Conservation (phyloP, 1,139 yeast species). For the Blastobotrys illinoisensis region DNA sequence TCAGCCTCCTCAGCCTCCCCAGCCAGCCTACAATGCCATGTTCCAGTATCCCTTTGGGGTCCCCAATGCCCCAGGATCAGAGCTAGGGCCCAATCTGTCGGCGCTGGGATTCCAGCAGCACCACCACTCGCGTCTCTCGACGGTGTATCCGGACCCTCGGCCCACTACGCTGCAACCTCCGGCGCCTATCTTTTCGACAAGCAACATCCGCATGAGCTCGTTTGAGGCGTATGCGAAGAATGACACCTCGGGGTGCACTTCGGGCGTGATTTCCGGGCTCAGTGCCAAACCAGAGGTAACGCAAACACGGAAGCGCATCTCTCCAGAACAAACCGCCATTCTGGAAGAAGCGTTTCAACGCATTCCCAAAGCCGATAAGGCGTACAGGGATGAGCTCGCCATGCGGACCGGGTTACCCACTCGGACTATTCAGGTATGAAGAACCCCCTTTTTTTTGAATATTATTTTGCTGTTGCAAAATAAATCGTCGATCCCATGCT, state of each 20-base stretch:
- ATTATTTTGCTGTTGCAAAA: neutral
- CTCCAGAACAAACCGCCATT: conserved; percentile 24
- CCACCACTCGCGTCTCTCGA: neutral
- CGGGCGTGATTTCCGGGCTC: conserved; percentile 12
- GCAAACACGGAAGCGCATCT: conserved; percentile 26
- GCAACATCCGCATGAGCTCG: neutral
- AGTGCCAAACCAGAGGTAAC: conserved; percentile 13
- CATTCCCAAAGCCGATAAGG: conserved; percentile 29
- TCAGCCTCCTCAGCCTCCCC: neutral
- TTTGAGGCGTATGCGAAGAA: conserved; percentile 9
- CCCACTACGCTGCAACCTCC: neutral
- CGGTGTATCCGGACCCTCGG: neutral
- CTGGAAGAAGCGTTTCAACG: conserved; percentile 27
- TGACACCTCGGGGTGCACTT: conserved; percentile 9
- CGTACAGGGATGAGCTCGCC: conserved; percentile 25
- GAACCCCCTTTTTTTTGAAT: neutral
- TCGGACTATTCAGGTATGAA: conserved; percentile 23
- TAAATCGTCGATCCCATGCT: neutral
- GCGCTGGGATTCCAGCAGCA: neutral
- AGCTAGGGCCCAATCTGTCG: neutral
- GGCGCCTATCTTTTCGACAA: neutral
- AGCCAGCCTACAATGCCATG: neutral
- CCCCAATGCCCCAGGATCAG: neutral
- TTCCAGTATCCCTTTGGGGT: neutral
- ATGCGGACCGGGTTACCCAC: conserved; percentile 26